These are phyloP conservation scores for Annona cherimola DNA, from an alignment of 164 flowering plant species.

Conservation along the genomic window DNA sequence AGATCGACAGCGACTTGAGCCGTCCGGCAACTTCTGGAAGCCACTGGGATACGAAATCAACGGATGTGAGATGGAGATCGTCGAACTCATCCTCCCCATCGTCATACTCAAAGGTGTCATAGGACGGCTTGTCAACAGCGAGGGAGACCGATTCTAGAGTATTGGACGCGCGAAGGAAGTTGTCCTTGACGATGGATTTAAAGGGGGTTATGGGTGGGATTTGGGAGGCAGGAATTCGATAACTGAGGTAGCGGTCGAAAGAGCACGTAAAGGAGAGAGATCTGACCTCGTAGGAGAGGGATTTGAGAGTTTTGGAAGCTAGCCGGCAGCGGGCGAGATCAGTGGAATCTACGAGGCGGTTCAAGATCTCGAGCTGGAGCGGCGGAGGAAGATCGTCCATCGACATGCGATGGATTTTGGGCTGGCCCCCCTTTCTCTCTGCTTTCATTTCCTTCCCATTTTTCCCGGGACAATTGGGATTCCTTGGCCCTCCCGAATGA, in stretches of 20 bases:
- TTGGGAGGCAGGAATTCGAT: constrained; percentile 23
- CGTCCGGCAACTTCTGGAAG: constrained; percentile 22
- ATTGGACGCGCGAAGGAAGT: constrained; percentile 12
- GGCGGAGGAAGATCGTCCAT: constrained; percentile 46
- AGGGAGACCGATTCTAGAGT: constrained; percentile 25
- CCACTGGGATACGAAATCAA: constrained; percentile 34
- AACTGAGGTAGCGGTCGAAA: constrained; percentile 25
- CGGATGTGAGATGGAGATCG: constrained; percentile 37
- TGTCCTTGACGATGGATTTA: constrained; percentile 27
- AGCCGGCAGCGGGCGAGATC: constrained; percentile 40
- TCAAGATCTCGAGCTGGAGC: constrained; percentile 36
- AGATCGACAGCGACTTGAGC: constrained; percentile 28
- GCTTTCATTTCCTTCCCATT: no score
- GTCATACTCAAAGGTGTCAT: constrained; percentile 23
- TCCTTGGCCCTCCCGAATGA: no score
- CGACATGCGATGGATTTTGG: background rate
- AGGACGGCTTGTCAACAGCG: constrained; percentile 30
- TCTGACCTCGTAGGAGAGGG: constrained; percentile 28
- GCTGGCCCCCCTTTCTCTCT: no score
- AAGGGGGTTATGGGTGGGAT: constrained; percentile 25
- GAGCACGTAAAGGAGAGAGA: constrained; percentile 37
- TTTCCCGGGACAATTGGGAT: no score
- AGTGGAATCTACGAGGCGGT: constrained; percentile 31
- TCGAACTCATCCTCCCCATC: constrained; percentile 37
- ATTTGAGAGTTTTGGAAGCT: constrained; percentile 30